A percentile compares a stretch with the other conserved stretches of the same genome.
phyloP scores from a whole-genome alignment of 495 filamentous ascomycete genomes.

The Penicillium antarcticum region DNA sequence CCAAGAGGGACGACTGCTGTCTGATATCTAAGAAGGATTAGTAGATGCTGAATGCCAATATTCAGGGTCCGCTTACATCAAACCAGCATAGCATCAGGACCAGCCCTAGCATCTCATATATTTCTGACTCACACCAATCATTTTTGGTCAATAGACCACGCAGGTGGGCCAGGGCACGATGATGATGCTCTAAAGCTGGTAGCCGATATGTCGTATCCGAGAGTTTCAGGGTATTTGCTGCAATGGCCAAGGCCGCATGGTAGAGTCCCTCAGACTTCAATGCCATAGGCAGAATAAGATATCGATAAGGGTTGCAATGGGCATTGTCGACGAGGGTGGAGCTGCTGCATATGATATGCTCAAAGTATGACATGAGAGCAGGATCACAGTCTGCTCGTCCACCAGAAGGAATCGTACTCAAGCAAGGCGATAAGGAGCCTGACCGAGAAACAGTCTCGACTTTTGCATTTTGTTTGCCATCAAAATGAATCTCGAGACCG shows the following conservation, averaged over 20 bases:
- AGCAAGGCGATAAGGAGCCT: background rate
- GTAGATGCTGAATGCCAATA: background rate
- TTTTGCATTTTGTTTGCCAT: background rate
- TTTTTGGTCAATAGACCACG: conserved; percentile 7
- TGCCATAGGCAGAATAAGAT: conserved; percentile 27
- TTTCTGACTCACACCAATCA: conserved; percentile 13
- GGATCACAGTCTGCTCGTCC: conserved; percentile 14
- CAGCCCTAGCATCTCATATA: conserved; percentile 22
- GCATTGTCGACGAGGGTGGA: conserved; percentile 23
- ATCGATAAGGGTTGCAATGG: conserved; percentile 23
- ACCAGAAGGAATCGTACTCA: conserved; percentile 1
- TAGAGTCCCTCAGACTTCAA: conserved; percentile 22
- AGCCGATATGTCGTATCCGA: conserved; percentile 15
- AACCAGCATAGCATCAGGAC: conserved; percentile 27
- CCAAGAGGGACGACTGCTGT: conserved; percentile 24
- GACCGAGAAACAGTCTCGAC: background rate
- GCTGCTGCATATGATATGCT: conserved; percentile 23
- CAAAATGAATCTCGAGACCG: conserved; percentile 20
- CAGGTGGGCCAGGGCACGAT: conserved; percentile 15
- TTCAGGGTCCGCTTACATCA: conserved; percentile 3
- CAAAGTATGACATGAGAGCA: conserved; percentile 20
- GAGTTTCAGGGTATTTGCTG: conserved; percentile 19
- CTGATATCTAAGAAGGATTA: conserved; percentile 16
- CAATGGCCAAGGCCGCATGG: conserved; percentile 22
- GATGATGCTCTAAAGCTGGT: conserved; percentile 16